Percentiles rank a stretch among this genome's conserved stretches.
phyloP scores from a whole-genome alignment of 2,329 filamentous ascomycete genomes.

The Ceratocystis eucalypticola region DNA sequence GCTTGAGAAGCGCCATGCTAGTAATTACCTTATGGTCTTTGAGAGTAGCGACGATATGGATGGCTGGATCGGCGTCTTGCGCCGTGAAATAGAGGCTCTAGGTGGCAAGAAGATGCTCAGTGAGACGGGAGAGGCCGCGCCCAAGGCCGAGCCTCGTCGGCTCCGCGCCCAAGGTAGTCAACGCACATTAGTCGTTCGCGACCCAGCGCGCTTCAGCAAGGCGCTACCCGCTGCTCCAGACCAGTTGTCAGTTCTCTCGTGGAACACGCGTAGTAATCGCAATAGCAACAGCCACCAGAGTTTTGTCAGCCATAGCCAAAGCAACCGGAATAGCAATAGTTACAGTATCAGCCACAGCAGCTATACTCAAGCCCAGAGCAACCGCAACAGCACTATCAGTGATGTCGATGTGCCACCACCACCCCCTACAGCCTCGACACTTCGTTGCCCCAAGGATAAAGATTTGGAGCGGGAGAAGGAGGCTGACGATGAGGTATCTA shows the following conservation, averaged over 20 bases:
- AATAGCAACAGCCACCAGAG: not conserved
- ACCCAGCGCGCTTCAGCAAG: conserved; percentile 31
- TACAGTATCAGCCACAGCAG: not conserved
- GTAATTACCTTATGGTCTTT: conserved; percentile 59
- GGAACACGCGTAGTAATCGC: conserved; percentile 5
- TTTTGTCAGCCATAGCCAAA: not conserved
- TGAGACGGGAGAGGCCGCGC: conserved; percentile 43
- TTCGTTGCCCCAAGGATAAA: not conserved
- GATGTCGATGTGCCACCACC: conserved; percentile 10
- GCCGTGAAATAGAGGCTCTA: conserved; percentile 55
- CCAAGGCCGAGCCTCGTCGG: conserved; percentile 26
- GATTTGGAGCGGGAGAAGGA: conserved; percentile 18
- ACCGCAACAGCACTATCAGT: conserved; percentile 21
- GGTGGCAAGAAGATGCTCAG: conserved; percentile 52
- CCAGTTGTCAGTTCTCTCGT: conserved; percentile 6
- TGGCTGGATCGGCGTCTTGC: conserved; percentile 54
- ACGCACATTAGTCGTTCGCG: conserved; percentile 35
- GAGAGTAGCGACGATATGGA: conserved; percentile 63
- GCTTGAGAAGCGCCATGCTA: conserved; percentile 41
- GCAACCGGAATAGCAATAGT: conserved; percentile 24
- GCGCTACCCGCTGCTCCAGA: conserved; percentile 6
- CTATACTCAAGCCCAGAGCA: conserved; percentile 24
- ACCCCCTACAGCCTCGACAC: not conserved
- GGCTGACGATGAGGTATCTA: conserved; percentile 39
- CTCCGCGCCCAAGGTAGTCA: conserved; percentile 33